Evolutionary conservation across 179 eudicot species (phyloP).

Genomic region (Vitellaria paradoxa): DNA sequence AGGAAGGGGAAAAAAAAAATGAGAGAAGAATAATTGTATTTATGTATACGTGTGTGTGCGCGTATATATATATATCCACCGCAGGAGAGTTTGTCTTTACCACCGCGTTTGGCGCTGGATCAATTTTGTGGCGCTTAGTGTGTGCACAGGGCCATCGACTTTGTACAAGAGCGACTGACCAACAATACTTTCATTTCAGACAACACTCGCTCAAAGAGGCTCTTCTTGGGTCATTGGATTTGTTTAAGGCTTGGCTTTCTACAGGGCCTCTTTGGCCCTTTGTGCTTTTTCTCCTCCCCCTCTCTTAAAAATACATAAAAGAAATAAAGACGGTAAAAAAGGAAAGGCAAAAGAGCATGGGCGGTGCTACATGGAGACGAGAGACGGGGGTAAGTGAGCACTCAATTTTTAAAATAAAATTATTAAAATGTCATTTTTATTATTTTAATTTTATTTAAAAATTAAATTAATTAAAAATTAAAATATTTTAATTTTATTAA

Average conservation of each 20-base stretch:
- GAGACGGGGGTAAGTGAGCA: too few species aligned
- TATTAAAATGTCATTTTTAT: too few species aligned
- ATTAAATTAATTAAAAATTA: too few species aligned
- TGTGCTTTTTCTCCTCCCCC: constrained; percentile 12
- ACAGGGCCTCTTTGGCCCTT: constrained; percentile 11
- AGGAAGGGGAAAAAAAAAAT: too few species aligned
- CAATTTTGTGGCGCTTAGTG: constrained; percentile 1
- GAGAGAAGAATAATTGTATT: background rate
- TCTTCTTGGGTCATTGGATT: background rate
- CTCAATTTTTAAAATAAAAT: too few species aligned
- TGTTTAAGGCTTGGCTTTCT: background rate
- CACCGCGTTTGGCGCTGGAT: constrained; percentile 40
- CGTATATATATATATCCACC: background rate
- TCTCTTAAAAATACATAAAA: background rate
- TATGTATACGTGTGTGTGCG: background rate
- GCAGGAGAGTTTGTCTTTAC: constrained; percentile 23
- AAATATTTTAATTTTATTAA: too few species aligned
- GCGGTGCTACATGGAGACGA: too few species aligned
- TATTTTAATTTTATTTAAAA: too few species aligned
- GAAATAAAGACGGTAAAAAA: background rate
- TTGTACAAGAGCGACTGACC: background rate
- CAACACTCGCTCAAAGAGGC: background rate
- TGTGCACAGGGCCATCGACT: constrained; percentile 4
- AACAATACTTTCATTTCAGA: background rate
- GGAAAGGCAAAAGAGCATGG: too few species aligned